These are phyloP conservation scores for Monilinia aucupariae DNA, from an alignment of 2,329 filamentous ascomycete genomes.

Conservation along the genomic window DNA sequence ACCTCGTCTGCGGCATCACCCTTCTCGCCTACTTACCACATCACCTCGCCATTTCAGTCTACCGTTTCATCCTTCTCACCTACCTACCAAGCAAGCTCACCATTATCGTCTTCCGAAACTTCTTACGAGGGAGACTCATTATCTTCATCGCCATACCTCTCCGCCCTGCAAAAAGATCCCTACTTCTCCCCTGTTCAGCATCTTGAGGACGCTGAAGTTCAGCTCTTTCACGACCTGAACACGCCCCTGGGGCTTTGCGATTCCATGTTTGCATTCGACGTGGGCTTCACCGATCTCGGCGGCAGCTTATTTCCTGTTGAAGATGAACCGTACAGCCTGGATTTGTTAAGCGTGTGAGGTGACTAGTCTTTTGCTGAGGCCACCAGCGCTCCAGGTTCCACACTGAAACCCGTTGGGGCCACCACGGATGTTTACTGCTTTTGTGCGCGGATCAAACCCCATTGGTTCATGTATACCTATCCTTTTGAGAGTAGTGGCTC, in stretches of 20 bases:
- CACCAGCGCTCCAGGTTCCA: not conserved
- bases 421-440: not conserved
- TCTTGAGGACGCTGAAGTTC: not conserved
- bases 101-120: not conserved
- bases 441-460: not conserved
- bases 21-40: not conserved
- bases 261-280: not conserved
- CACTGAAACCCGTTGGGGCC: not conserved
- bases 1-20: constrained; percentile 1
- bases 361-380: not conserved
- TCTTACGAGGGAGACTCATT: not conserved
- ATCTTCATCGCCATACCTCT: not conserved
- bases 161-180: not conserved
- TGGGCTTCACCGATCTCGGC: not conserved
- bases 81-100: not conserved
- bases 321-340: not conserved
- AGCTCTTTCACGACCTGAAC: not conserved
- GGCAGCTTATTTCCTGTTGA: not conserved
- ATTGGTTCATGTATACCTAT: not conserved
- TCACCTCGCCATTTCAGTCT: not conserved
- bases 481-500: not conserved
- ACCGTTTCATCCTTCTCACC: not conserved
- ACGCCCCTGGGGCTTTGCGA: not conserved
- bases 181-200: not conserved
- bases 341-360: not conserved